A percentile compares a stretch with the other conserved stretches of the same genome.
phyloP scores from a whole-genome alignment of 805 yeast genomes.

The Pichia cephalocereana region DNA sequence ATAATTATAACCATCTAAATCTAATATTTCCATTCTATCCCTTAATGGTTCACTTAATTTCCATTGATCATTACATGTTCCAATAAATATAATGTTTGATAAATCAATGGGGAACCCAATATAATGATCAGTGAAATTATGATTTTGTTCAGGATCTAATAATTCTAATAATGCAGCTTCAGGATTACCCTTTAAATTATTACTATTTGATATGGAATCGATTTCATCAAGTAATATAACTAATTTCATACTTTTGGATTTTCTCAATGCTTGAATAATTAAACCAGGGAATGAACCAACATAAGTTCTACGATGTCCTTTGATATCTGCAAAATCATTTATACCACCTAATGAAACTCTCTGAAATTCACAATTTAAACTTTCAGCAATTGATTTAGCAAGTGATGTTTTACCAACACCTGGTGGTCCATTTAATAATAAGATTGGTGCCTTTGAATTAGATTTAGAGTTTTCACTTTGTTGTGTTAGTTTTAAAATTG shows the following conservation, averaged over 20 bases:
- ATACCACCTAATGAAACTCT: slow-evolving; percentile 81
- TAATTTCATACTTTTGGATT: slow-evolving; percentile 72
- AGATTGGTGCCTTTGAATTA: slow-evolving; percentile 51
- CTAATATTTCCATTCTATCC: slow-evolving; percentile 78
- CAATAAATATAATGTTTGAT: slow-evolving; percentile 71
- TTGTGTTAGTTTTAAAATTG: slow-evolving; percentile 56
- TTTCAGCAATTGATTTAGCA: slow-evolving; percentile 71
- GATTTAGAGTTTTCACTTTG: not conserved
- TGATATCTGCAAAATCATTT: slow-evolving; percentile 78
- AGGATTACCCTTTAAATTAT: slow-evolving; percentile 57
- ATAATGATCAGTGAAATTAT: slow-evolving; percentile 70
- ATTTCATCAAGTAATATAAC: slow-evolving; percentile 78
- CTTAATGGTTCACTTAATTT: slow-evolving; percentile 67
- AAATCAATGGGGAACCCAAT: slow-evolving; percentile 79
- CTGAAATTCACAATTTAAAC: slow-evolving; percentile 67
- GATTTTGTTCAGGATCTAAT: slow-evolving; percentile 83
- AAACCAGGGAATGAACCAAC: slow-evolving; percentile 91
- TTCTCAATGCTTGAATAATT: slow-evolving; percentile 65
- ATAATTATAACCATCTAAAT: slow-evolving; percentile 70
- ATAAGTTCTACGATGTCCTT: slow-evolving; percentile 87
- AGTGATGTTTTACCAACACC: slow-evolving; percentile 89
- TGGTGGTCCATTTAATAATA: slow-evolving; percentile 83
- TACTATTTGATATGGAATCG: slow-evolving; percentile 41
- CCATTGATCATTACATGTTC: slow-evolving; percentile 75
- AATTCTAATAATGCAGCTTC: slow-evolving; percentile 85